Base-by-base conservation (phyloP, 2,329 filamentous ascomycete genomes). In the Rutstroemia sp. region DNA sequence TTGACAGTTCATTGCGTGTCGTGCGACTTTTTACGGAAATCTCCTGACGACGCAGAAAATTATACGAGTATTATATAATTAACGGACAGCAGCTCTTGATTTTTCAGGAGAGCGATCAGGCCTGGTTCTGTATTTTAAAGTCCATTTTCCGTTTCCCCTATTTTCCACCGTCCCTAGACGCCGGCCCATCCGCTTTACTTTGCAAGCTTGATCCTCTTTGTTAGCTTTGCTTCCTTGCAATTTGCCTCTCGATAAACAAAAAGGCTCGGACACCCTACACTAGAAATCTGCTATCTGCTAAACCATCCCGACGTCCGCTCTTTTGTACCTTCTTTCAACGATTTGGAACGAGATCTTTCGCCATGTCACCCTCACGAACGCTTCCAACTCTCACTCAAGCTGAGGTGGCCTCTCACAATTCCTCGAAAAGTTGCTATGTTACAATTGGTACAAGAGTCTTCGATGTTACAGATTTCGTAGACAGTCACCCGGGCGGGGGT, bases 391-490 rank as follows among this genome's bases (percentile, higher is more conserved):
- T 97, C 68, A 86, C 89, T 50, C 79, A 79, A 64, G 82, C 86
- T 63, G 89, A 99, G 70, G 84, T 99, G 68, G 83, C 86, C 71
- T 77, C 84, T 64, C 91, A 95, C 73, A 92, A 88, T 71, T 86
- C 82, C 48, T 75, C 76, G 50, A 82, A 90, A 69, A 95, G 90
- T 49, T 97, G 92, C 77, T 99, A 92, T 77, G 92, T 99, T 65
- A 94, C 89, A 3, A 78, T 96, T 54, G 92, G 90, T 60, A 80
- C 81, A 57, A 95, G 92, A 65, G 92, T 99, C 65, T 99, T 91
- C 79, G 92, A 99, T 76, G 81, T 99, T 61, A 96, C 94, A 58
- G 83, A 89, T 56, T 99, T 99, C 68, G 73, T 96, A 59, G 83
- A 91, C 52, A 86, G 91, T 63, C 94, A 99, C 70, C 94, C 94